Evolutionary conservation across 1,284 basidiomycete genomes (phyloP).

Genomic region (Tylopilus sp.): DNA sequence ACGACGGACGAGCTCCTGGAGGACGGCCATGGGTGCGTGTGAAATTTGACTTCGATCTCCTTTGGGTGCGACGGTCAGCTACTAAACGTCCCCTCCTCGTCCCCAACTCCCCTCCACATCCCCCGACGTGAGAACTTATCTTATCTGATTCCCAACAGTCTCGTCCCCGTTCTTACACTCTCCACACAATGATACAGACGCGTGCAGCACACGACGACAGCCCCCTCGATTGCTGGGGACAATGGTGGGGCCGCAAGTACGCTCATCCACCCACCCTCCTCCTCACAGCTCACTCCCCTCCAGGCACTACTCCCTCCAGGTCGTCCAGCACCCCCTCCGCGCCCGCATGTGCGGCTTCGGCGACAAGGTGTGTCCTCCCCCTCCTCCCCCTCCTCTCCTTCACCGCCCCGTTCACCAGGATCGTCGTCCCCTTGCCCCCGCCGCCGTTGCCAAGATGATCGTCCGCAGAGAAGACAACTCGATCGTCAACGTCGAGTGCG

Average conservation of each 20-base stretch:
- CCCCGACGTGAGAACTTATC: slow-evolving; percentile 33
- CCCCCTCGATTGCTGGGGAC: slow-evolving; percentile 51
- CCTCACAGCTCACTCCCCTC: not conserved
- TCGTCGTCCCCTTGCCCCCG: slow-evolving; percentile 84
- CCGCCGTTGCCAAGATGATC: slow-evolving; percentile 80
- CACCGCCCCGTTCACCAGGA: slow-evolving; percentile 51
- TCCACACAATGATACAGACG: not conserved
- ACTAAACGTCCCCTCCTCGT: not conserved
- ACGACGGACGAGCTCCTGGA: slow-evolving; percentile 68
- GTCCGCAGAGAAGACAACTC: slow-evolving; percentile 65
- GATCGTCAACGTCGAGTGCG: slow-evolving; percentile 74
- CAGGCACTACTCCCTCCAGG: slow-evolving; percentile 78
- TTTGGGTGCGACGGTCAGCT: slow-evolving; percentile 9
- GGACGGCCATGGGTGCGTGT: slow-evolving; percentile 31
- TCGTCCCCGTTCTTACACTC: not conserved
- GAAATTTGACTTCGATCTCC: not conserved
- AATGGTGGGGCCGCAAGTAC: slow-evolving; percentile 56
- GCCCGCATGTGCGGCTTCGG: slow-evolving; percentile 94
- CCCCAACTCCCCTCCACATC: not conserved
- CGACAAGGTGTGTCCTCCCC: slow-evolving; percentile 66
- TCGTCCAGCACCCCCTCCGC: slow-evolving; percentile 82
- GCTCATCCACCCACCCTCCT: slow-evolving; percentile 30
- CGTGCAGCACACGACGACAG: slow-evolving; percentile 18
- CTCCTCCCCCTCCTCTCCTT: slow-evolving; percentile 1
- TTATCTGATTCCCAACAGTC: slow-evolving; percentile 23